phyloP scores from a whole-genome alignment of 768 basidiomycete genomes.

The Rhodosporidiobolus odoratus region DNA sequence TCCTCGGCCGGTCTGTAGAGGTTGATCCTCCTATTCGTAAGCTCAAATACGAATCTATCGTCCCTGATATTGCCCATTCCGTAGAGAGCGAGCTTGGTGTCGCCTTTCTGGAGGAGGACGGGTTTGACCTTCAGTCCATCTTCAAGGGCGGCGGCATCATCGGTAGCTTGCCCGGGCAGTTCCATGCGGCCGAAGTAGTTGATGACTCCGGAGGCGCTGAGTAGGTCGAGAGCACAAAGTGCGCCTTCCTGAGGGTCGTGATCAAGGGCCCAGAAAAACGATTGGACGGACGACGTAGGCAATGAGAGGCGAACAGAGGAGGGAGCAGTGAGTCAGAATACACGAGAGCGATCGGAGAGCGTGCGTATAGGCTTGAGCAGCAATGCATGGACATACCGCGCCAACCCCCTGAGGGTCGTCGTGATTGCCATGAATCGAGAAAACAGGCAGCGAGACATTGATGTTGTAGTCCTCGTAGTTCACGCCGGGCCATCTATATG shows the following conservation, averaged over 20 bases:
- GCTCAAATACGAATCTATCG: constrained; percentile 90
- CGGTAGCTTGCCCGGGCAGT: constrained; percentile 56
- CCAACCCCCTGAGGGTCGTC: constrained; percentile 98
- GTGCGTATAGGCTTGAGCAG: neutral
- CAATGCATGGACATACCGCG: constrained; percentile 55
- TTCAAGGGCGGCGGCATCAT: constrained; percentile 61
- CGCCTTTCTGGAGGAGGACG: constrained; percentile 70
- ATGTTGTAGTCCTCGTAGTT: constrained; percentile 97
- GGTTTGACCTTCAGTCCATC: constrained; percentile 81
- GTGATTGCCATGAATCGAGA: constrained; percentile 98
- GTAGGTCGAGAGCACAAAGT: constrained; percentile 85
- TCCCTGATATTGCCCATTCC: constrained; percentile 97
- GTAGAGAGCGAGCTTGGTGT: constrained; percentile 80
- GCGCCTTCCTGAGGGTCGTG: constrained; percentile 69
- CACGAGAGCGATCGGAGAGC: neutral
- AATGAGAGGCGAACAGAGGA: too few species aligned
- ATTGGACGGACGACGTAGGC: neutral
- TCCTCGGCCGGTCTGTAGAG: constrained; percentile 89
- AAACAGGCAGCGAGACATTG: constrained; percentile 92
- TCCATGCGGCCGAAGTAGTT: constrained; percentile 99
- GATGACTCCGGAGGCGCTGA: constrained; percentile 85
- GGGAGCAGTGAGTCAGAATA: neutral
- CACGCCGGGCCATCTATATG: constrained; percentile 77
- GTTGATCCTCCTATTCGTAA: constrained; percentile 83
- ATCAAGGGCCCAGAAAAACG: too few species aligned